These are phyloP conservation scores for Phenoliferia sp. DNA, from an alignment of 1,284 basidiomycete genomes.

Conservation along the genomic window DNA sequence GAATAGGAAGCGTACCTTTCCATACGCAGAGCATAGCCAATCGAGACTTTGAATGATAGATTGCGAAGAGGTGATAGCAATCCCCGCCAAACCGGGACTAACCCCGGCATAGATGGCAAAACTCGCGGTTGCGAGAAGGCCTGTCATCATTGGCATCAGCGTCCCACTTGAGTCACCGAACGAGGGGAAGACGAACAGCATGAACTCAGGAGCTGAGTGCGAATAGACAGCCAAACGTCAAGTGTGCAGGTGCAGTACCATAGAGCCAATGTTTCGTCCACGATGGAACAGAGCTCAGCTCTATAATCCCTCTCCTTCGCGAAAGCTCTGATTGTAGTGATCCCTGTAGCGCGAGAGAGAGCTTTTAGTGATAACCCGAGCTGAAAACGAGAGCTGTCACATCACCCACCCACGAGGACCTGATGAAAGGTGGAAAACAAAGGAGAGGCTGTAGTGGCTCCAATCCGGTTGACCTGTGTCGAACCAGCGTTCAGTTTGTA, in stretches of 20 bases:
- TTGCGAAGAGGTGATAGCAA: constrained; percentile 67
- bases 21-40: constrained; percentile 19
- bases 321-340: constrained; percentile 40
- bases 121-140: constrained; percentile 40
- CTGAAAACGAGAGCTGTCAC: too few species aligned
- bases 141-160: too few species aligned
- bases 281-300: constrained; percentile 8
- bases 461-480: constrained; percentile 42
- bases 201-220: constrained; percentile 24
- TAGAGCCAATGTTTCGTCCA: constrained; percentile 18
- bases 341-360: constrained; percentile 20
- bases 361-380: too few species aligned
- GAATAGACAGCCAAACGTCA: constrained; percentile 36
- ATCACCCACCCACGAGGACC: background rate
- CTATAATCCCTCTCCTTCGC: constrained; percentile 34
- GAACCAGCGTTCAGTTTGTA: too few species aligned
- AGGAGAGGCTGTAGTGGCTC: constrained; percentile 39
- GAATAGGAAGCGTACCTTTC: constrained; percentile 32
- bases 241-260: constrained; percentile 41
- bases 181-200: too few species aligned
- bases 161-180: too few species aligned
- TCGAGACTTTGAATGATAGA: constrained; percentile 38
- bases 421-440: constrained; percentile 33
- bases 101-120: constrained; percentile 67
- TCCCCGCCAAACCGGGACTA: constrained; percentile 68